phyloP scores from a whole-genome alignment of 2,329 filamentous ascomycete species.

The Colletotrichum horii region DNA sequence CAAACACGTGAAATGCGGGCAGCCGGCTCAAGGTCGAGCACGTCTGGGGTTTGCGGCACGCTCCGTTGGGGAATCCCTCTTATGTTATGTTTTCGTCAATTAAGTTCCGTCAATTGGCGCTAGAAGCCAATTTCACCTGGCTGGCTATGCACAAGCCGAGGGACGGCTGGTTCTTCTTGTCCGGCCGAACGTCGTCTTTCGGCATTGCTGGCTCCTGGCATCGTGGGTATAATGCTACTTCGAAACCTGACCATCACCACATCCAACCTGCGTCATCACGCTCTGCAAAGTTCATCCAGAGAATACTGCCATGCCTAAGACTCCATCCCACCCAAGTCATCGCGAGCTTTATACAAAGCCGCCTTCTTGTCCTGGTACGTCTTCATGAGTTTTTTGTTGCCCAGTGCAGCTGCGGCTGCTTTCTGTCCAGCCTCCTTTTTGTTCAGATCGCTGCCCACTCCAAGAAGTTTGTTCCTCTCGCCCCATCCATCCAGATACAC shows the following conservation, averaged over 20 bases:
- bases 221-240: not conserved
- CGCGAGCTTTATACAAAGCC: conserved; percentile 36
- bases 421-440: conserved; percentile 74
- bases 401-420: conserved; percentile 68
- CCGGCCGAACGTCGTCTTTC: not conserved
- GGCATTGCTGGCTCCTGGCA: not conserved
- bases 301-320: not conserved
- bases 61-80: not conserved
- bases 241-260: not conserved
- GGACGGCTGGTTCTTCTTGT: not conserved
- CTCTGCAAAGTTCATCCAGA: not conserved
- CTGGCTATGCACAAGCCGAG: conserved; percentile 1
- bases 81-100: not conserved
- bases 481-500: conserved; percentile 74
- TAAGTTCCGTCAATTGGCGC: conserved; percentile 3
- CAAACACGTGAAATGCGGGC: conserved; percentile 16
- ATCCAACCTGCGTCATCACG: not conserved
- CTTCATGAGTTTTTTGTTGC: conserved; percentile 69
- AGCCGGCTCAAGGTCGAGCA: not conserved
- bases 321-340: not conserved
- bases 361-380: conserved; percentile 53
- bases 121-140: not conserved
- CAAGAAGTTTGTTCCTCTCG: conserved; percentile 65
- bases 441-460: conserved; percentile 65
- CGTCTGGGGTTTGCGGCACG: not conserved